Conservation (phyloP, 768 basidiomycete species). For the Heimioporus sp. region DNA sequence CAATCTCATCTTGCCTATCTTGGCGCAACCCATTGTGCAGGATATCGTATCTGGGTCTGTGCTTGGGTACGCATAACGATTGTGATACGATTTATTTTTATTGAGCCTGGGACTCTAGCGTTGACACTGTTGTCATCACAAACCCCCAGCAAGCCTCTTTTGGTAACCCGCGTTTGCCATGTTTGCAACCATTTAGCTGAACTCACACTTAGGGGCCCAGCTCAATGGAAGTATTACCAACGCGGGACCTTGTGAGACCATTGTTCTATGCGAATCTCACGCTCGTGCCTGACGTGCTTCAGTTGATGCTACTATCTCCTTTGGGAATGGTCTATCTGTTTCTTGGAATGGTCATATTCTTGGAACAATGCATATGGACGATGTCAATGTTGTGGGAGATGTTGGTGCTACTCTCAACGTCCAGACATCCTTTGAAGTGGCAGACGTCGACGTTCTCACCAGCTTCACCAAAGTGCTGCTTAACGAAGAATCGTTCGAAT, state of each 20-base stretch:
- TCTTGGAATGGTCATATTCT: conserved; percentile 57
- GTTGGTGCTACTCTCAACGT: conserved; percentile 59
- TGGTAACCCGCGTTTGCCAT: conserved; percentile 30
- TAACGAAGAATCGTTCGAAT: conserved; percentile 63
- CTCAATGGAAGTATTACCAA: conserved; percentile 65
- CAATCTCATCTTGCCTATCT: conserved; percentile 61
- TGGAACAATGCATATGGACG: conserved; percentile 58
- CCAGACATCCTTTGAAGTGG: conserved; percentile 55
- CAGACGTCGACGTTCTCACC: conserved; percentile 53
- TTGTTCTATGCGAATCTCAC: neutral
- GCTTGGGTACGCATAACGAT: conserved; percentile 43
- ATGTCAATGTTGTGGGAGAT: conserved; percentile 58
- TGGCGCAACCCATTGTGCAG: conserved; percentile 75
- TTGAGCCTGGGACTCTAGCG: conserved; percentile 31
- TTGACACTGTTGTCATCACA: conserved; percentile 61
- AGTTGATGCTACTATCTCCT: conserved; percentile 69
- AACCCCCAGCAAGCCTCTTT: conserved; percentile 58
- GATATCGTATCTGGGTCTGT: conserved; percentile 58
- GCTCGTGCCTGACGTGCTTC: conserved; percentile 4
- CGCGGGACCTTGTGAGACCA: conserved; percentile 65
- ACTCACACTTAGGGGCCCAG: conserved; percentile 37
- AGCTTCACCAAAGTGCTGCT: conserved; percentile 66
- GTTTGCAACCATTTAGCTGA: conserved; percentile 1
- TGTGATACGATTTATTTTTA: neutral
- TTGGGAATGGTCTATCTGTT: conserved; percentile 59